Evolutionary conservation across 2,329 filamentous ascomycete species (phyloP), one percentile per base, ranked within the genome.

Genomic region (Pseudocercospora eumusae): DNA sequence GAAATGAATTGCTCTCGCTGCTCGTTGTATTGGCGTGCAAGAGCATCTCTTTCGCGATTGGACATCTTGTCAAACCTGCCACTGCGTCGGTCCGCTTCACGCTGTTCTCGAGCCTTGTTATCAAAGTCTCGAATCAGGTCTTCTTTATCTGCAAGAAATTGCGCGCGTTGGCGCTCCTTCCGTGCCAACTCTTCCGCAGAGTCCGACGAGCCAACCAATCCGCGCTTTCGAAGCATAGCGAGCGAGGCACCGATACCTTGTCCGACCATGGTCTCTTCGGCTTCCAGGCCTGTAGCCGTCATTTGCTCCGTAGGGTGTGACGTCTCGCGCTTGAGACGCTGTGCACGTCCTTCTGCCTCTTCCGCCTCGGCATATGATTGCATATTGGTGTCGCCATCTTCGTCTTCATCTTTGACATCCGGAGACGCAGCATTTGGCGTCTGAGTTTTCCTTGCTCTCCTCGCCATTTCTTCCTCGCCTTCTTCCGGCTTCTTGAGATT

Each of bases 21-120:
- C 61, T 87, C 88, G 78, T 99, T 99, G 76, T 96, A 90, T 75
- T 89, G 88, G 15, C 92, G 89, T 0, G 92, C 90, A 75, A 90
- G 90, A 59, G 96, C 92, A 77, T 99, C 95, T 56, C 91, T 87
- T 72, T 98, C 95, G 31, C 91, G 89, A n/a, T 88, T 87, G 1
- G 91, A 91, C 92, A 99, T 93, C 67, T 88, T 86, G 69, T 96
- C 91, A 58, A 96, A 85, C 58, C 88, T 89, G 23, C 92, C 92
- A 57, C 86, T 92, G 45, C 84, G 81, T 56, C 95, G 89, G 75
- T 98, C 93, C n/a, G 88, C 86, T 77, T 98, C 93, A 74, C 95
- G 91, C 74, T 96, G 91, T 45, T 84, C 75, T 31, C 89, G 88
- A 4, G 93, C 91, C 56, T 89, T 86, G 62, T 88, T 86, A 69